Conservation (phyloP, 257 asterid genomes). For the Solanum bulbocastanum region DNA sequence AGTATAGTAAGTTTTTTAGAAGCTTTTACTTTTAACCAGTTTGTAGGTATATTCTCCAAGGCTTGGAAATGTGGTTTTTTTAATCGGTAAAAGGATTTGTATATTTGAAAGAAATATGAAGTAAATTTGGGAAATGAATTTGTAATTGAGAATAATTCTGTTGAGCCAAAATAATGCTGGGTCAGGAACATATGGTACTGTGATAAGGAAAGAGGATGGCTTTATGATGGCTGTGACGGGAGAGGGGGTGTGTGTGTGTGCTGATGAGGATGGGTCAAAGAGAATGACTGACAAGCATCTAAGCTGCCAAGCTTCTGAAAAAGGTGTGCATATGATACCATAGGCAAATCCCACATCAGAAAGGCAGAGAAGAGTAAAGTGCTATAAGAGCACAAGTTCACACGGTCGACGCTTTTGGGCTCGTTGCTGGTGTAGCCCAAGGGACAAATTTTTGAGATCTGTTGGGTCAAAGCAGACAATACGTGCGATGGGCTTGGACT, state of each 20-base stretch:
- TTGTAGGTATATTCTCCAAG: neutral
- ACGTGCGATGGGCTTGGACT: neutral
- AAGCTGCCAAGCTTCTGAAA: neutral
- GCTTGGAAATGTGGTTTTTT: neutral
- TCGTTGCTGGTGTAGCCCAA: neutral
- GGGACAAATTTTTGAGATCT: neutral
- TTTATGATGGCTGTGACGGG: fast-evolving
- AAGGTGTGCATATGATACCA: neutral
- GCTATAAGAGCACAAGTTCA: neutral
- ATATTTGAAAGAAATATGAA: neutral
- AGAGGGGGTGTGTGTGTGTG: fast-evolving
- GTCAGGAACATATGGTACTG: neutral
- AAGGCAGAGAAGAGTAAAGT: neutral
- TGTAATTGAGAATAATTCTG: neutral
- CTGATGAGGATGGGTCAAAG: neutral
- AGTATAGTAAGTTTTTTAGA: neutral
- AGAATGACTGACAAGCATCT: neutral
- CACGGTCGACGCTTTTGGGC: neutral
- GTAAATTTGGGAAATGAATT: neutral
- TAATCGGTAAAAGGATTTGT: neutral
- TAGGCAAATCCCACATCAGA: neutral
- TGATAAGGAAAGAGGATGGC: neutral
- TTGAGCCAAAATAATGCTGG: neutral
- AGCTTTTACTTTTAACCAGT: fast-evolving
- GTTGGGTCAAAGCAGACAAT: neutral